Percentiles rank a stretch among this genome's conserved stretches.
Evolutionary conservation across 768 basidiomycete genomes (phyloP).

Genomic region (Cystoderma amianthinum): DNA sequence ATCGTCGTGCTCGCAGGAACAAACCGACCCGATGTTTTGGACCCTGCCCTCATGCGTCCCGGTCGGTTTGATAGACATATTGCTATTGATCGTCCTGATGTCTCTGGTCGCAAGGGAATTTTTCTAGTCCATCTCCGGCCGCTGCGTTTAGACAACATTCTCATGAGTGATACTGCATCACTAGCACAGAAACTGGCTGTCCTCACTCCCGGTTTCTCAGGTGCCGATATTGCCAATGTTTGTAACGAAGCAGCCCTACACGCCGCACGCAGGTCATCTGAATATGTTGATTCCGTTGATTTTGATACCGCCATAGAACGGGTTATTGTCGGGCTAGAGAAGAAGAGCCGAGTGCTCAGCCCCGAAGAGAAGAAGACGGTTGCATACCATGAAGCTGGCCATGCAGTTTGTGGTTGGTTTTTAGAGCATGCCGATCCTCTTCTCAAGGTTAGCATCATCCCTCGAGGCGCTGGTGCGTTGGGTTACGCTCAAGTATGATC

Average conservation of each 20-base stretch:
- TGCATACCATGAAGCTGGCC: slow-evolving; percentile 98
- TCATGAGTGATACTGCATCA: slow-evolving; percentile 40
- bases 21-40: slow-evolving; percentile 94
- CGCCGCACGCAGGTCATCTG: slow-evolving; percentile 80
- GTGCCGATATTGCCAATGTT: slow-evolving; percentile 98
- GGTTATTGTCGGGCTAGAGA: slow-evolving; percentile 94
- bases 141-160: slow-evolving; percentile 55
- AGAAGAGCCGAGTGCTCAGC: slow-evolving; percentile 90
- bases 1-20: slow-evolving; percentile 96
- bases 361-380: slow-evolving; percentile 98
- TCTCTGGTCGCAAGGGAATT: slow-evolving; percentile 89
- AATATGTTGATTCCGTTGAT: slow-evolving; percentile 73
- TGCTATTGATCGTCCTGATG: slow-evolving; percentile 90
- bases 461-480: slow-evolving; percentile 89
- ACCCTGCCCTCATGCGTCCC: slow-evolving; percentile 91
- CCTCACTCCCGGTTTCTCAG: slow-evolving; percentile 96
- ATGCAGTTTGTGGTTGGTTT: slow-evolving; percentile 98
- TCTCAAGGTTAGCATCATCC: slow-evolving; percentile 97
- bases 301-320: slow-evolving; percentile 98
- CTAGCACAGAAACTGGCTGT: slow-evolving; percentile 93
- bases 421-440: slow-evolving; percentile 95
- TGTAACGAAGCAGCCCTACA: slow-evolving; percentile 97
- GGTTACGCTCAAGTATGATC: slow-evolving; percentile 86
- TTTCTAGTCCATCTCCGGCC: slow-evolving; percentile 89
- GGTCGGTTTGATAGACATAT: slow-evolving; percentile 98